These are phyloP conservation scores for Planoprotostelium fungivorum DNA, from an alignment of 78 protist species.

Conservation along the genomic window DNA sequence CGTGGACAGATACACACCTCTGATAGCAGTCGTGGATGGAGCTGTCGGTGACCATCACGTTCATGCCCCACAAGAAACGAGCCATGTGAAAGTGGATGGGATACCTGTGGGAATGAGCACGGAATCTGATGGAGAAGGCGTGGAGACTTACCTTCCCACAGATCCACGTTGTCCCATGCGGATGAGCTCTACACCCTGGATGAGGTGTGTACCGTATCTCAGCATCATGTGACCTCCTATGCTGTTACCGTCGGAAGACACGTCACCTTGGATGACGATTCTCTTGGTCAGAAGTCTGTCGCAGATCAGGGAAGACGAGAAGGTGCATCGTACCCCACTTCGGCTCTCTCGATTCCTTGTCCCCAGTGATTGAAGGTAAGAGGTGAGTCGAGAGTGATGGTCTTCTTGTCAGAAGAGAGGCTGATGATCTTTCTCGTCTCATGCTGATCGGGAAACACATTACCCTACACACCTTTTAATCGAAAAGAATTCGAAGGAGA, in stretches of 20 bases:
- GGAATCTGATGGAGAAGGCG: neutral
- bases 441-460: neutral
- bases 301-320: neutral
- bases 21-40: neutral
- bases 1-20: too few species aligned
- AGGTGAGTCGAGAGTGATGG: neutral
- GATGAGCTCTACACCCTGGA: neutral
- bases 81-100: too few species aligned
- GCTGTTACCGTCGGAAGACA: neutral
- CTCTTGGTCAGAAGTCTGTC: neutral
- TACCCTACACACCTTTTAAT: neutral
- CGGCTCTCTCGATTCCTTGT: neutral
- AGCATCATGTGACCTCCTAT: constrained; percentile 5
- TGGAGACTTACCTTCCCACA: constrained; percentile 1
- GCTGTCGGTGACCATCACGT: too few species aligned
- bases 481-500: too few species aligned
- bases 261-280: constrained; percentile 4
- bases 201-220: neutral
- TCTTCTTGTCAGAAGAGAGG: neutral
- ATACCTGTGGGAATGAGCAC: too few species aligned
- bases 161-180: constrained; percentile 4
- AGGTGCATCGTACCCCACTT: neutral
- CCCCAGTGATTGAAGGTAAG: neutral
- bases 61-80: too few species aligned
- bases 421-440: constrained; percentile 1